Evolutionary conservation across 164 flowering plant species (phyloP).

Genomic region (Vitis amurensis): DNA sequence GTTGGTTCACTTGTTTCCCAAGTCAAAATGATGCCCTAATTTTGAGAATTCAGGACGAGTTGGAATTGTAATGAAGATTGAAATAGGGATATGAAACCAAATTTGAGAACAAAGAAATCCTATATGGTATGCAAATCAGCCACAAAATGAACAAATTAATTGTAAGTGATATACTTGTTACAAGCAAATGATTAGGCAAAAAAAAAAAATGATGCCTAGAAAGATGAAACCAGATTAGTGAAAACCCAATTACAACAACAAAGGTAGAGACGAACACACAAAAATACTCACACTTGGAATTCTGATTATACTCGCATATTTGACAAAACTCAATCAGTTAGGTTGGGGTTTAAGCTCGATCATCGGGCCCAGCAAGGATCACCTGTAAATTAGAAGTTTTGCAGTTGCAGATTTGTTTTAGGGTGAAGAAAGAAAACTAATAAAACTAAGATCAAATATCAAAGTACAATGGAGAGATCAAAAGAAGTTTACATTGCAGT

Average conservation of each 20-base stretch:
- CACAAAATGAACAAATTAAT: conserved; percentile 28
- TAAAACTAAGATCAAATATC: background rate
- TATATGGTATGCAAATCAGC: conserved; percentile 9
- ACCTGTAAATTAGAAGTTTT: conserved; percentile 23
- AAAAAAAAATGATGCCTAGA: conserved; percentile 30
- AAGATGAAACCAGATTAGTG: conserved; percentile 21
- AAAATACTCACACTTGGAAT: conserved; percentile 19
- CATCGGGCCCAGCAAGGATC: conserved; percentile 47
- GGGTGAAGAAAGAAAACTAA: background rate
- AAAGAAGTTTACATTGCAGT: conserved; percentile 56
- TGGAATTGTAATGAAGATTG: too few species aligned
- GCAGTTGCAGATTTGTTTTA: background rate
- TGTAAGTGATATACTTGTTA: conserved; percentile 10
- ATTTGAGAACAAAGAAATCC: too few species aligned
- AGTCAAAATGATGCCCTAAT: too few species aligned
- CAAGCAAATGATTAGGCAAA: conserved; percentile 32
- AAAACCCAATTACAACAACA: conserved; percentile 12
- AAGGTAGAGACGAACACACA: conserved; percentile 11
- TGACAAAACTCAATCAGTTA: conserved; percentile 15
- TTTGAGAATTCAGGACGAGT: too few species aligned
- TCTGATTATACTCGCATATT: conserved; percentile 14
- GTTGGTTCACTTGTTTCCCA: too few species aligned
- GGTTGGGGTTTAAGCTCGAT: conserved; percentile 23
- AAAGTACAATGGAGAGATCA: background rate
- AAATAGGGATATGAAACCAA: too few species aligned